Conservation (phyloP, 2,329 filamentous ascomycete species). For the Calonectria fujianensis region DNA sequence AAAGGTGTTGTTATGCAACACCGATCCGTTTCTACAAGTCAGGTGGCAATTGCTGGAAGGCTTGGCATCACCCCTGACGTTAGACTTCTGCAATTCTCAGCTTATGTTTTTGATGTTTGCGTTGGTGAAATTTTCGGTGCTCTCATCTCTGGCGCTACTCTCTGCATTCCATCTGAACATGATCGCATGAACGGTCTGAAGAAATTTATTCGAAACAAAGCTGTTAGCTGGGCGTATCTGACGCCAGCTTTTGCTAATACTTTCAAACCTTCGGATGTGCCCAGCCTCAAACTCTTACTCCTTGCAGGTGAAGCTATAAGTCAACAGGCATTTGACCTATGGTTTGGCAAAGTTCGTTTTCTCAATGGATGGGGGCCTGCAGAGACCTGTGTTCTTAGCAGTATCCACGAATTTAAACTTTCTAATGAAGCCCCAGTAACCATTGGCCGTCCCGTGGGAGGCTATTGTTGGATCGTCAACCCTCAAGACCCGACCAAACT, state of each 20-base stretch:
- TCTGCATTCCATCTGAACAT: constrained; percentile 38
- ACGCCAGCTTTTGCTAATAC: constrained; percentile 34
- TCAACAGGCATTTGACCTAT: constrained; percentile 21
- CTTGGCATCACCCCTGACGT: constrained; percentile 33
- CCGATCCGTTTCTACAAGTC: constrained; percentile 39
- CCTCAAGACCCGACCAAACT: constrained; percentile 3
- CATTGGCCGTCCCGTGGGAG: constrained; percentile 48
- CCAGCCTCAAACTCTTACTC: constrained; percentile 25
- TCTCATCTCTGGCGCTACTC: constrained; percentile 37
- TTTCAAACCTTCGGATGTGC: constrained; percentile 23
- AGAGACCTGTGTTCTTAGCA: constrained; percentile 24
- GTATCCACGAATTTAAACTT: constrained; percentile 18
- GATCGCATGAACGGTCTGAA: constrained; percentile 31
- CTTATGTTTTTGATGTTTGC: constrained; percentile 34
- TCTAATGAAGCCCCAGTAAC: not conserved
- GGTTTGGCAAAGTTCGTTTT: constrained; percentile 29
- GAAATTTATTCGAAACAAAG: constrained; percentile 17
- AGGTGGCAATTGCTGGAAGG: constrained; percentile 23
- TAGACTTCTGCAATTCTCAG: constrained; percentile 40
- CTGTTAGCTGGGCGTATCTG: constrained; percentile 22
- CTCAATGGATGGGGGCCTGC: constrained; percentile 29
- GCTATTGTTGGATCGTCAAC: constrained; percentile 53
- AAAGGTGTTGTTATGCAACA: constrained; percentile 53
- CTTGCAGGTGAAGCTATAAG: constrained; percentile 33
- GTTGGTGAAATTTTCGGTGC: constrained; percentile 35